Conservation (phyloP, 2,329 filamentous ascomycete species). For the Sporothrix pseudoabietina region DNA sequence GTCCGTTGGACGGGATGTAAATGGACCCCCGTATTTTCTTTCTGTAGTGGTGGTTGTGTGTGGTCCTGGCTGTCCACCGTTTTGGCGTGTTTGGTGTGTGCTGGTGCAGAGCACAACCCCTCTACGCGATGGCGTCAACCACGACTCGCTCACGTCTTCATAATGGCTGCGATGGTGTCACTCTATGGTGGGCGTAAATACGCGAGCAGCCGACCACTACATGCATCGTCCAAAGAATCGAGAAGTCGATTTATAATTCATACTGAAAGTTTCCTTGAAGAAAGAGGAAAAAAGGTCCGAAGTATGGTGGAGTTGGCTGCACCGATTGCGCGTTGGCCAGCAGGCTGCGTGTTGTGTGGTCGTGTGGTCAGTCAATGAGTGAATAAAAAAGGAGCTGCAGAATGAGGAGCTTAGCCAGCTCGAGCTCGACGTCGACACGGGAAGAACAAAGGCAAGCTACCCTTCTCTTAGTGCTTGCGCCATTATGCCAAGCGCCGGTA, state of each 20-base stretch:
- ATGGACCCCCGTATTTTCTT: neutral
- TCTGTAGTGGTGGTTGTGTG: neutral
- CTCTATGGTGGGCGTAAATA: neutral
- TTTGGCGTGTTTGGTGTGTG: neutral
- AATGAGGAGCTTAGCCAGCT: neutral
- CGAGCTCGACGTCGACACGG: neutral
- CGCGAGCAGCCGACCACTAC: neutral
- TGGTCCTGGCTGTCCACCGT: neutral
- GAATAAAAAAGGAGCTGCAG: neutral
- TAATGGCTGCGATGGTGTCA: neutral
- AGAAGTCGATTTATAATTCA: constrained; percentile 18
- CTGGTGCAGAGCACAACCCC: neutral
- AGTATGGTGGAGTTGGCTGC: neutral
- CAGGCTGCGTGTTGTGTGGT: neutral
- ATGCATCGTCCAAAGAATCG: no score
- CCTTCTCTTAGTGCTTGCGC: neutral
- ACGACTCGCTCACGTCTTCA: neutral
- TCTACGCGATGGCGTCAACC: constrained; percentile 8
- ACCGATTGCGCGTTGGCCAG: neutral
- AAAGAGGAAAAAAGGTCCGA: neutral
- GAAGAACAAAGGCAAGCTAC: neutral
- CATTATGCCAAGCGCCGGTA: constrained; percentile 5
- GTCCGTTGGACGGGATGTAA: neutral
- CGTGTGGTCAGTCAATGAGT: neutral
- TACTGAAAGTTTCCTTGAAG: neutral